Conservation (phyloP, 2,329 filamentous ascomycete genomes). For the Curvularia verruculosa region DNA sequence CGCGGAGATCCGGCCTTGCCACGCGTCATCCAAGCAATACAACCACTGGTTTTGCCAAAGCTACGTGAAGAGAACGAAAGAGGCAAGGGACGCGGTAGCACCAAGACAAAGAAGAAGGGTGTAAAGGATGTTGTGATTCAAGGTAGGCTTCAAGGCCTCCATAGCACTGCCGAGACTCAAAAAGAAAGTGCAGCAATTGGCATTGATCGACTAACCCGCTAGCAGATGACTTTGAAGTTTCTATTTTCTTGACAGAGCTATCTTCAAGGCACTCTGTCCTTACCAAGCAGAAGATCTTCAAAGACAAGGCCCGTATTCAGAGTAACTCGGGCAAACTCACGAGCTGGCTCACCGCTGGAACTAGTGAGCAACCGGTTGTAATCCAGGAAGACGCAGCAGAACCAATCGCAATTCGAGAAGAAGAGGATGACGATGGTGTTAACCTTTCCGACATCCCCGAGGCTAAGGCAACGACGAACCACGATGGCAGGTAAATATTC, state of each 20-base stretch:
- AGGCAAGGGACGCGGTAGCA: slow-evolving; percentile 64
- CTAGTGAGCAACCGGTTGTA: slow-evolving; percentile 51
- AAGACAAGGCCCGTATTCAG: slow-evolving; percentile 52
- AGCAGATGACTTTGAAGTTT: slow-evolving; percentile 91
- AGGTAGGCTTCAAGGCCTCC: slow-evolving; percentile 61
- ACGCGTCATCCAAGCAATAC: slow-evolving; percentile 82
- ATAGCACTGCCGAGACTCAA: neutral
- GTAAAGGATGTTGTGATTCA: slow-evolving; percentile 87
- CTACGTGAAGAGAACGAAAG: slow-evolving; percentile 80
- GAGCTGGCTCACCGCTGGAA: slow-evolving; percentile 51
- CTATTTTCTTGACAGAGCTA: slow-evolving; percentile 89
- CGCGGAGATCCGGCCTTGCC: slow-evolving; percentile 76
- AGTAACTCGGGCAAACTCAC: slow-evolving; percentile 57
- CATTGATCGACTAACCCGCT: slow-evolving; percentile 17
- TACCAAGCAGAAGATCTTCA: slow-evolving; percentile 78
- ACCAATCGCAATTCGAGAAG: slow-evolving; percentile 59
- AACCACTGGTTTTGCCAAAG: slow-evolving; percentile 87
- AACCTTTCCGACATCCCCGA: slow-evolving; percentile 65
- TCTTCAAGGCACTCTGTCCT: slow-evolving; percentile 84
- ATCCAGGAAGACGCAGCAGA: slow-evolving; percentile 54
- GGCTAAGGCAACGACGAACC: slow-evolving; percentile 27
- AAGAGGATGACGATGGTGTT: slow-evolving; percentile 60
- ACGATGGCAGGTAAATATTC: slow-evolving; percentile 20
- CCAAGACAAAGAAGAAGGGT: slow-evolving; percentile 72
- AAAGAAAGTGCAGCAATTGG: neutral